Conservation (phyloP, 75 land plant species). For the Pinus taeda region DNA sequence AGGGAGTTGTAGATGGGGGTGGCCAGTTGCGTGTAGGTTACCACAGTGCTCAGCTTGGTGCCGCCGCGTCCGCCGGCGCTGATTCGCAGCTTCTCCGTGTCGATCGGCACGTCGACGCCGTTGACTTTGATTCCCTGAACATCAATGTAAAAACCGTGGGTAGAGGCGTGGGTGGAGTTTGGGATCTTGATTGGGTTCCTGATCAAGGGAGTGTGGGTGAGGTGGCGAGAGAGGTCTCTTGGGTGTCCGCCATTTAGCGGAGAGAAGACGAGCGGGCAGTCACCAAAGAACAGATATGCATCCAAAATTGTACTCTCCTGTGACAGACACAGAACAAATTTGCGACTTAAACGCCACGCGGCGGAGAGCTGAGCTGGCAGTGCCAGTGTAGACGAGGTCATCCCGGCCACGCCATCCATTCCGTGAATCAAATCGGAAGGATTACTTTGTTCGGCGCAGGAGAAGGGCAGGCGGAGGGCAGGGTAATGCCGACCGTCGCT, state of each 20-base stretch:
- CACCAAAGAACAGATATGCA: conserved; percentile 38
- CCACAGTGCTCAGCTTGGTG: conserved; percentile 42
- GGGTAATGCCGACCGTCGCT: not conserved
- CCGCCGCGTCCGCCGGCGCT: conserved; percentile 31
- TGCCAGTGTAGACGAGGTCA: conserved; percentile 27
- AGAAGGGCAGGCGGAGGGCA: too few species aligned
- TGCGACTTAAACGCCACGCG: conserved; percentile 8
- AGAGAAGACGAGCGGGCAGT: conserved; percentile 16
- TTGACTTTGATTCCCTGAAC: conserved; percentile 37
- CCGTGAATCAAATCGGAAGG: not conserved
- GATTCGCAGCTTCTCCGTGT: conserved; percentile 23
- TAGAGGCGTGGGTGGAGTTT: too few species aligned
- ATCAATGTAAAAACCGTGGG: conserved; percentile 28
- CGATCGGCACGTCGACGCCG: conserved; percentile 14
- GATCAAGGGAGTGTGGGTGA: conserved; percentile 44
- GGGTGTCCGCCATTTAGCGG: conserved; percentile 12
- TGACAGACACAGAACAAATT: conserved; percentile 40
- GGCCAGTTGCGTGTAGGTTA: conserved; percentile 39
- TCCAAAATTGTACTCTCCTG: not conserved
- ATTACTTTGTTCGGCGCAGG: too few species aligned
- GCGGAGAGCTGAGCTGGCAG: conserved; percentile 42
- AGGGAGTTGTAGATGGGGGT: conserved; percentile 39
- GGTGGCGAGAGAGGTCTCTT: not conserved
- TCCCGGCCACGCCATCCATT: conserved; percentile 34
- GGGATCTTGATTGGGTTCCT: conserved; percentile 25